Evolutionary conservation across 2,329 filamentous ascomycete genomes (phyloP).

Genomic region (Calonectria leucothoes): DNA sequence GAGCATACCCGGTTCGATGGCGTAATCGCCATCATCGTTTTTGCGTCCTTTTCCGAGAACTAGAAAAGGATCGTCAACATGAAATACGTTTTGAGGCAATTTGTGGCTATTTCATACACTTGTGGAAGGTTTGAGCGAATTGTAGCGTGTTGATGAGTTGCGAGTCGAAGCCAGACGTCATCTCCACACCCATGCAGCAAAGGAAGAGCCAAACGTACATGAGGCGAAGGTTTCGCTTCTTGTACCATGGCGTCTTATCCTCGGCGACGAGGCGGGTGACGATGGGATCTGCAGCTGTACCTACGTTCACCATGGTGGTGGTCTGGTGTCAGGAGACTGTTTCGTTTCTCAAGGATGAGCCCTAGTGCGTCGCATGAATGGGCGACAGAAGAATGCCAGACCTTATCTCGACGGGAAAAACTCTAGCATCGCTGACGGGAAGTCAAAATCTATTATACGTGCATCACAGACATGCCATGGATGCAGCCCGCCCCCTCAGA

Average conservation of each 20-base stretch:
- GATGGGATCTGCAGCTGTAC: constrained; percentile 1
- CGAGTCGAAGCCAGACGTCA: constrained; percentile 39
- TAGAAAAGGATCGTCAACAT: constrained; percentile 13
- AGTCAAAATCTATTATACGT: neutral
- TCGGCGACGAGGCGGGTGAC: constrained; percentile 3
- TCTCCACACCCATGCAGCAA: constrained; percentile 7
- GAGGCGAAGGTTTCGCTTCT: constrained; percentile 10
- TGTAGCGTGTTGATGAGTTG: constrained; percentile 56
- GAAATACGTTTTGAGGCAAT: too few species aligned
- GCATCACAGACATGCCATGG: neutral
- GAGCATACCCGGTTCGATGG: constrained; percentile 46
- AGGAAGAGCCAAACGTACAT: constrained; percentile 3
- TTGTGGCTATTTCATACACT: constrained; percentile 41
- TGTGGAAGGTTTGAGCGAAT: constrained; percentile 51
- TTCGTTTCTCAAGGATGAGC: neutral
- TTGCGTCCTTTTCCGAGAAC: constrained; percentile 30
- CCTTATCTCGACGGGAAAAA: neutral
- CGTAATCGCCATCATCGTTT: constrained; percentile 31
- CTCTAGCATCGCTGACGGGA: neutral
- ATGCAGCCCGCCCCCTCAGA: neutral
- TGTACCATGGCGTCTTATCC: constrained; percentile 11
- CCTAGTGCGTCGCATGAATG: neutral
- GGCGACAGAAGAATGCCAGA: neutral
- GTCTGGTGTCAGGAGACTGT: neutral
- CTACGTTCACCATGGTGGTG: neutral